phyloP scores from a whole-genome alignment of 768 basidiomycete species.

The Lanmaoa rubissima region DNA sequence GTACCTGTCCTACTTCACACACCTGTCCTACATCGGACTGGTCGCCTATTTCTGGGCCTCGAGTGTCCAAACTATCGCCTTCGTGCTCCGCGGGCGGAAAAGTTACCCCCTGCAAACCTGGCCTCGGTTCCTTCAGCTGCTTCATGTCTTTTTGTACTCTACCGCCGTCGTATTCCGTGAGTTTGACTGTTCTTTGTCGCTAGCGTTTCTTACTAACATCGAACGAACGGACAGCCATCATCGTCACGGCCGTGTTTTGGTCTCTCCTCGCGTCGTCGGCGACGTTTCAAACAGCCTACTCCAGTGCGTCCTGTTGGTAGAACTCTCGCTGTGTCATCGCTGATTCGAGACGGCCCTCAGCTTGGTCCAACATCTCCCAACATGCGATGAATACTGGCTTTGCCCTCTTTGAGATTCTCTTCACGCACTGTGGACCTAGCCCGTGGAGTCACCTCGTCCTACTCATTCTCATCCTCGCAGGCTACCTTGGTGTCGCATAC shows the following conservation, averaged over 20 bases:
- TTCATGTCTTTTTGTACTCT: constrained; percentile 53
- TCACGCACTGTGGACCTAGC: constrained; percentile 50
- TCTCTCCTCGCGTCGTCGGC: constrained; percentile 42
- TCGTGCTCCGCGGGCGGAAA: constrained; percentile 33
- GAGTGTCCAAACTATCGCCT: constrained; percentile 49
- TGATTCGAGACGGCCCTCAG: constrained; percentile 29
- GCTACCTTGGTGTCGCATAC: constrained; percentile 68
- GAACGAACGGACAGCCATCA: constrained; percentile 43
- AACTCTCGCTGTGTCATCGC: not conserved
- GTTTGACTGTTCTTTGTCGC: constrained; percentile 24
- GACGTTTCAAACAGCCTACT: constrained; percentile 41
- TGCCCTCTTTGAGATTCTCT: constrained; percentile 54
- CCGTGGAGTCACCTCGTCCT: constrained; percentile 52
- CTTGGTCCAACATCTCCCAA: constrained; percentile 57
- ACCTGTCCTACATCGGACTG: constrained; percentile 60
- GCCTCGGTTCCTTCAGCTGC: constrained; percentile 51
- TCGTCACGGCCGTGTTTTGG: constrained; percentile 69
- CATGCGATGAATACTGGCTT: constrained; percentile 61
- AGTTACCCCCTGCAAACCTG: constrained; percentile 59
- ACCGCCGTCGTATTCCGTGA: constrained; percentile 57
- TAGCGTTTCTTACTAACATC: not conserved
- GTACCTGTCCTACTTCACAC: constrained; percentile 64
- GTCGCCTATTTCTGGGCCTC: constrained; percentile 63
- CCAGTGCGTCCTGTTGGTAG: constrained; percentile 32
- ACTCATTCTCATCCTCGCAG: constrained; percentile 47